Evolutionary conservation across 768 basidiomycete genomes (phyloP), one percentile per base, ranked within the genome.

Genomic region (Agaricus subrufescens): DNA sequence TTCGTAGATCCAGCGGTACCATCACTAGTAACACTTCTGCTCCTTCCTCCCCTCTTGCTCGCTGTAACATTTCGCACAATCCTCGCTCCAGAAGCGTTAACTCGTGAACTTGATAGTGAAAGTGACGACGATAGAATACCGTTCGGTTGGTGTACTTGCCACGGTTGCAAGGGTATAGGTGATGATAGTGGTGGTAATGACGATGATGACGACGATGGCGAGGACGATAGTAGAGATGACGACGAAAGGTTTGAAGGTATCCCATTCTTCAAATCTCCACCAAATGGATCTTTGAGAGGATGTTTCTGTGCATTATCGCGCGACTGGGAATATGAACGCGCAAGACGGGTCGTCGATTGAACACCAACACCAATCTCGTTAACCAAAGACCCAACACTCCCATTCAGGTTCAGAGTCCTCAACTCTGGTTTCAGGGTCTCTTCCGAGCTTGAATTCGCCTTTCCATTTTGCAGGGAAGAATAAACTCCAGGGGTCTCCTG

Each of bases 351-450:
- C 25, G 45, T 29, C 3, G 25, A 14, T 47, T 29, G 61, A 23
- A 75, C 68, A 2, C 75, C 76, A 46, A 75, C 67, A 6, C 75
- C 74, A 38, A 76, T 71, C 57, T 74, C 72, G 52, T 75, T 77
- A 19, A 73, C 68, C 66, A 83, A 67, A 57, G 79, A 81, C 51
- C 69, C 69, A 31, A 75, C 73, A 50, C 79, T 82, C 60, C 75
- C 79, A 61, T 79, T 78, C 65, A 75, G 60, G 65, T 71, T 70
- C 57, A 76, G 61, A 50, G 73, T 71, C 59, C 64, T 71, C 68
- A 73, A 66, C 66, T 79, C 76, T 39, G 83, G 81, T 66, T 75
- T 80, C 55, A 87, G 69, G 49, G 86, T 87, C 74, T 87, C 85
- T 71, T 85, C 83, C 51, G 84, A 86, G 60, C 77, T 53, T 31